Base-by-base conservation (phyloP, 2,329 filamentous ascomycete species). In the Emergomyces pasteurianus region DNA sequence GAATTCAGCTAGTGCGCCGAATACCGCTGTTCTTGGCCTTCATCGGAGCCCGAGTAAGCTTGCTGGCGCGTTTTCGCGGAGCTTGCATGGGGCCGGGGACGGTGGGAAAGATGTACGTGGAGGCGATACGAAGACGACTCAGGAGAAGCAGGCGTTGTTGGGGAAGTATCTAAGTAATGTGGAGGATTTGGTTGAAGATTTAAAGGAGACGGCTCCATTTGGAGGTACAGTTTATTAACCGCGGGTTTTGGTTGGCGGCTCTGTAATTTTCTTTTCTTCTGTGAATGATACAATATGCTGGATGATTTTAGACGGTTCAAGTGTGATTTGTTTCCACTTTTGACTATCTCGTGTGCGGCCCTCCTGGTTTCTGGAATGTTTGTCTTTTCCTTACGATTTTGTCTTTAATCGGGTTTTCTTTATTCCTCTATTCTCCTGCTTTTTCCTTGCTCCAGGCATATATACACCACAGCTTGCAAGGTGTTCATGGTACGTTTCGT, bases 111-210 rank as follows among this genome's bases (percentile, higher is more conserved):
- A 71, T 55, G 55, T 59, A 2, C 58, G 50, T 42, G 4, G 65
- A 67, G 49, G 66, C 64, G 59, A 67, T 63, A 87, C 81, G n/a
- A 82, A 85, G 62, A 84, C 82, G 8, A 91, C 88, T 12, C 85
- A 88, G 65, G 88, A 95, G 73, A 96, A 96, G 77, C 89, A 94
- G 76, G 81, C 80, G 58, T 75, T 95, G 72, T 78, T 95, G 46
- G 88, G 87, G 50, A 81, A 84, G 65, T 89, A 94, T 73, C 79
- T 95, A 69, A 87, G 82, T 73, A 94, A 88, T 69, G 89, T 95
- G 31, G 88, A 92, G 64, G 89, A 92, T 67, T 80, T 95, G 62
- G 89, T 95, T 59, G 85, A 88, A 71, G 90, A 96, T 73, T 76
- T 96, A 67, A 85, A 86, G 65, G 89, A 89, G 71, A 88, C 85